phyloP scores from a whole-genome alignment of 2,329 filamentous ascomycete genomes.

The Aspergillus persii region DNA sequence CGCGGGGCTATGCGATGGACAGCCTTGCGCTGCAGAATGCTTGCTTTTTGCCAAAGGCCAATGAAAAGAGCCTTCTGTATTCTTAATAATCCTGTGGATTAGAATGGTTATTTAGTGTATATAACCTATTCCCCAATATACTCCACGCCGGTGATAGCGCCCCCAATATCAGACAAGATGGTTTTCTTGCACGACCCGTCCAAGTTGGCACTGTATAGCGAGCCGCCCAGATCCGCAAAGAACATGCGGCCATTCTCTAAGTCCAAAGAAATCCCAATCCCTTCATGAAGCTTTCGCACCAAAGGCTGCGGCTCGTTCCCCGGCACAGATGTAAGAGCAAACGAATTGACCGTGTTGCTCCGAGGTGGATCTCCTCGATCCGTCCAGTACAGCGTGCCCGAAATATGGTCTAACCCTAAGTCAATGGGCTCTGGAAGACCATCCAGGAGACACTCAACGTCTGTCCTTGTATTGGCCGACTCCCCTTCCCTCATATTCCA shows the following conservation, averaged over 20 bases:
- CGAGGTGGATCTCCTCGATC: not conserved
- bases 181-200: constrained; percentile 13
- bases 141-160: not conserved
- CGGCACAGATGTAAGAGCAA: not conserved
- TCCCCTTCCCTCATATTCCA: not conserved
- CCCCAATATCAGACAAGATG: constrained; percentile 3
- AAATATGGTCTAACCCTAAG: not conserved
- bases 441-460: not conserved
- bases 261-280: constrained; percentile 11
- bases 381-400: not conserved
- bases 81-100: too few relatives aligned
- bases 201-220: constrained; percentile 8
- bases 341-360: not conserved
- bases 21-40: too few relatives aligned
- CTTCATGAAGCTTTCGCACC: constrained; percentile 14
- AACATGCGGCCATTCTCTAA: constrained; percentile 4
- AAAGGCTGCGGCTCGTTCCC: not conserved
- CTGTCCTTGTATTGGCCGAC: not conserved
- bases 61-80: too few relatives aligned
- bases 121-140: not conserved
- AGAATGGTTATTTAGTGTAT: too few relatives aligned
- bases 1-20: too few relatives aligned
- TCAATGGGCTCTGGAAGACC: not conserved
- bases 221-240: constrained; percentile 12
- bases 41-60: too few relatives aligned